These are phyloP conservation scores for Dothistroma pini DNA, from an alignment of 2,329 filamentous ascomycete genomes.

Conservation along the genomic window DNA sequence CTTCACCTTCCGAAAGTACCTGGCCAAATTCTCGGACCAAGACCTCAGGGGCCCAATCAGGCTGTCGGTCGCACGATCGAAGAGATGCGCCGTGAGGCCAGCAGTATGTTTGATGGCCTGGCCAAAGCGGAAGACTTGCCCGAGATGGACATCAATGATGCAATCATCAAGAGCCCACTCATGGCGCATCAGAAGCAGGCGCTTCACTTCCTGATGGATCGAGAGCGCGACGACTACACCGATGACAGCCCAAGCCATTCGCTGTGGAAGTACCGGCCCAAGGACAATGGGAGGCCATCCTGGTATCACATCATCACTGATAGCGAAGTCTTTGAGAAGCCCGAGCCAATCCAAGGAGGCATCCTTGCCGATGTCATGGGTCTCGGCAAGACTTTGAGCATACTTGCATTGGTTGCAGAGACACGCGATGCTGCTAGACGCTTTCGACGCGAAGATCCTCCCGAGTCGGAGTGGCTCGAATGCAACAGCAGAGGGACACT, in stretches of 20 bases:
- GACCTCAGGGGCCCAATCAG: conserved; percentile 2
- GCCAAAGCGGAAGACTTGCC: conserved; percentile 72
- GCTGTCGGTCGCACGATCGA: conserved; percentile 62
- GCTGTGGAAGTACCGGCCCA: conserved; percentile 67
- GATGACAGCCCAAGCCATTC: conserved; percentile 55
- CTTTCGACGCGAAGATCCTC: conserved; percentile 57
- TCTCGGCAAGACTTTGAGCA: conserved; percentile 62
- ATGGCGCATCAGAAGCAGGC: conserved; percentile 88
- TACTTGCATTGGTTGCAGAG: conserved; percentile 70
- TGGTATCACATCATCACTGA: conserved; percentile 88
- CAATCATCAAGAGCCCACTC: conserved; percentile 62
- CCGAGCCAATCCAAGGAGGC: conserved; percentile 40
- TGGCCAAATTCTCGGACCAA: not conserved
- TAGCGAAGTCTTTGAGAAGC: conserved; percentile 44
- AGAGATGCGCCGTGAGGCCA: conserved; percentile 79
- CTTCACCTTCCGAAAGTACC: not conserved
- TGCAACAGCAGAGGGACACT: conserved; percentile 76
- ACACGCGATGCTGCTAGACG: conserved; percentile 59
- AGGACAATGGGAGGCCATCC: conserved; percentile 54
- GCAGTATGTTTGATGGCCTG: conserved; percentile 71
- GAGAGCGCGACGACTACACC: conserved; percentile 63
- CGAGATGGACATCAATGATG: conserved; percentile 61
- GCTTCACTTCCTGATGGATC: conserved; percentile 76
- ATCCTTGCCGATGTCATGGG: conserved; percentile 53
- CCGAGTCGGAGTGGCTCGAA: conserved; percentile 43